Conservation (phyloP, 1,284 basidiomycete genomes). For the Sanguinoderma infundibulare region DNA sequence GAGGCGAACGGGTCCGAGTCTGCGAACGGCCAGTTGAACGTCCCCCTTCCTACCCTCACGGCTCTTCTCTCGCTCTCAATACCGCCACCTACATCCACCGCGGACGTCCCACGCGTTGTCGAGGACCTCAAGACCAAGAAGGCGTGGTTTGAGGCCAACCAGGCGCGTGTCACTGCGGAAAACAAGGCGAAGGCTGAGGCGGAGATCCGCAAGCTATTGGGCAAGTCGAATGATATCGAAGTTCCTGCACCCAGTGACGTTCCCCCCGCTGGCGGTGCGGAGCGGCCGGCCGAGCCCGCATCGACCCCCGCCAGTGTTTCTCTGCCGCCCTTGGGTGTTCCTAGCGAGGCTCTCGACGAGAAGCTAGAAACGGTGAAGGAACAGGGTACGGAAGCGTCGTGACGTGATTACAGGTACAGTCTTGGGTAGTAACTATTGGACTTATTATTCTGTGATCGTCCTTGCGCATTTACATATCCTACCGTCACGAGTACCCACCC, state of each 20-base stretch:
- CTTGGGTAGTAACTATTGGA: constrained; percentile 21
- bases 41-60: constrained; percentile 86
- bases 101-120: constrained; percentile 85
- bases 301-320: constrained; percentile 45
- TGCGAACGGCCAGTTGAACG: constrained; percentile 60
- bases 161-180: constrained; percentile 67
- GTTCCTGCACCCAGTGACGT: constrained; percentile 39
- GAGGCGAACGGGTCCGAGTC: constrained; percentile 43
- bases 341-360: constrained; percentile 50
- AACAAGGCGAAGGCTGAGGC: constrained; percentile 80
- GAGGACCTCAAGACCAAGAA: constrained; percentile 95
- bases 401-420: constrained; percentile 17
- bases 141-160: constrained; percentile 89
- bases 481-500: constrained; percentile 23
- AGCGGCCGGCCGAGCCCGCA: constrained; percentile 52
- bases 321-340: constrained; percentile 34
- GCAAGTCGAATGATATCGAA: constrained; percentile 50
- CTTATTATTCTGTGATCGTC: constrained; percentile 27
- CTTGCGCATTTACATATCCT: constrained; percentile 24
- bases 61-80: constrained; percentile 92
- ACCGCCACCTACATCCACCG: constrained; percentile 80
- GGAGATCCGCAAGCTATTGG: constrained; percentile 74
- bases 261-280: constrained; percentile 51
- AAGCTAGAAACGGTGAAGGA: constrained; percentile 54
- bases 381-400: constrained; percentile 33